phyloP scores from a whole-genome alignment of 2,329 filamentous ascomycete species.

The Xylaria digitata region DNA sequence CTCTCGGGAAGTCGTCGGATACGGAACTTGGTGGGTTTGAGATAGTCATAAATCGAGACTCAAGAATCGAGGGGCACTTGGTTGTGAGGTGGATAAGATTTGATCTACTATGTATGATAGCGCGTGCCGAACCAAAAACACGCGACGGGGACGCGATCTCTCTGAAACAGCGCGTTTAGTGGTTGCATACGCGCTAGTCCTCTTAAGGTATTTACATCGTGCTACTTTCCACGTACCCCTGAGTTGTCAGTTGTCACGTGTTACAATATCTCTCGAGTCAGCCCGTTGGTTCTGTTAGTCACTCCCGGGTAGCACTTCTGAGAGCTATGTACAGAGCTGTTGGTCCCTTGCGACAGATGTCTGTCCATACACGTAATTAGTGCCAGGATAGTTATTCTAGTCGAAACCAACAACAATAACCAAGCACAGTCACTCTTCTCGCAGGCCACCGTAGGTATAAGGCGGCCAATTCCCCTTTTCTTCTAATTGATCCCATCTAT shows the following conservation, averaged over 20 bases:
- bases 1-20: slow-evolving; percentile 5
- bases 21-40: slow-evolving; percentile 6
- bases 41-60: neutral
- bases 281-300: neutral
- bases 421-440: neutral
- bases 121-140: slow-evolving; percentile 30
- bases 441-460: neutral
- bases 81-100: slow-evolving; percentile 35
- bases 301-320: slow-evolving; percentile 20
- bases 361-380: slow-evolving; percentile 5
- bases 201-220: neutral
- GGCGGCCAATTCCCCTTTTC: neutral
- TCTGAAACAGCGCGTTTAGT: slow-evolving; percentile 36
- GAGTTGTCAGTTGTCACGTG: slow-evolving; percentile 27
- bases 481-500: neutral
- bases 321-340: neutral
- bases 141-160: neutral
- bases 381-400: neutral
- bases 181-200: slow-evolving; percentile 35
- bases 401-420: neutral
- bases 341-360: no score
- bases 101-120: slow-evolving; percentile 38
- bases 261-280: neutral
- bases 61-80: slow-evolving; percentile 23
- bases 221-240: no score